Evolutionary conservation across 1,284 basidiomycete genomes (phyloP).

Genomic region (Cryptococcus sp.): DNA sequence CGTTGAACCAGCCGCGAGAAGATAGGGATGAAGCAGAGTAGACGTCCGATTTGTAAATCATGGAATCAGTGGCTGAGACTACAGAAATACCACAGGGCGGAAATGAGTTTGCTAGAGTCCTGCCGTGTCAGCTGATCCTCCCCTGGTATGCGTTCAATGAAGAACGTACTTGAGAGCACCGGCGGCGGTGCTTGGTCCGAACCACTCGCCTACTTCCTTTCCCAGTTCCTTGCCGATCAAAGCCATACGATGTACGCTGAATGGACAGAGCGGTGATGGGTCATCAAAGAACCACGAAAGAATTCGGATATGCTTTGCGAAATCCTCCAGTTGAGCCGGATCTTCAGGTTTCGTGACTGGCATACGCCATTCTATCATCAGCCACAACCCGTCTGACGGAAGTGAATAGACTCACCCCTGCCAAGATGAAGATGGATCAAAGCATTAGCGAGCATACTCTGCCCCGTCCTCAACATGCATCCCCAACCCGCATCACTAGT

Average conservation of each 20-base stretch:
- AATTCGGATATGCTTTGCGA: slow-evolving; percentile 71
- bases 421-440: slow-evolving; percentile 78
- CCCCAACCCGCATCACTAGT: slow-evolving; percentile 97
- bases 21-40: slow-evolving; percentile 66
- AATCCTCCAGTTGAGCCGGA: slow-evolving; percentile 30
- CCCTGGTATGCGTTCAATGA: background rate
- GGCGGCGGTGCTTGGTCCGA: slow-evolving; percentile 93
- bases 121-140: slow-evolving; percentile 30
- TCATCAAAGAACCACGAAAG: slow-evolving; percentile 94
- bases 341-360: slow-evolving; percentile 35
- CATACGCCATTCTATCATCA: slow-evolving; percentile 69
- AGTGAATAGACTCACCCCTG: slow-evolving; percentile 56
- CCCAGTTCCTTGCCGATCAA: slow-evolving; percentile 90
- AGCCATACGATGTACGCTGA: slow-evolving; percentile 95
- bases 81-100: slow-evolving; percentile 78
- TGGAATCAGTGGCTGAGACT: slow-evolving; percentile 74
- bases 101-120: slow-evolving; percentile 72
- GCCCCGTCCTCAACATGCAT: slow-evolving; percentile 94
- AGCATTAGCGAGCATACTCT: slow-evolving; percentile 86
- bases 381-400: background rate
- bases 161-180: slow-evolving; percentile 77
- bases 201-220: slow-evolving; percentile 96
- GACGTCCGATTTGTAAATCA: slow-evolving; percentile 81
- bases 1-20: slow-evolving; percentile 26
- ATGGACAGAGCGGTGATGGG: slow-evolving; percentile 80